Base-by-base conservation (phyloP, 176 grass and related monocot species). In the Eragrostis curvula region DNA sequence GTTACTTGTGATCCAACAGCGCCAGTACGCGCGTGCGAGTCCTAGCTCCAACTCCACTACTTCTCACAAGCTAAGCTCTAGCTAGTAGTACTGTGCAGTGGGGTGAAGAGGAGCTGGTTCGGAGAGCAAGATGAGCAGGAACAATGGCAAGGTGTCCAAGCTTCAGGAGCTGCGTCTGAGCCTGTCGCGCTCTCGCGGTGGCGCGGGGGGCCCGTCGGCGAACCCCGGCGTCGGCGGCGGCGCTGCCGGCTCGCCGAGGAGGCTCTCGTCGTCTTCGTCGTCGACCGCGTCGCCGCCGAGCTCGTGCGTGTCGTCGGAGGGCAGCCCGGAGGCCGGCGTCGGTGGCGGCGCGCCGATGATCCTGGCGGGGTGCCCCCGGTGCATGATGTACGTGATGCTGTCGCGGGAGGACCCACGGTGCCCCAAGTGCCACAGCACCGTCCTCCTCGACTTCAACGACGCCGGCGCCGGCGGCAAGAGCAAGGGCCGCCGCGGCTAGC, bases 311-410 rank as follows among this genome's bases (percentile, higher is more conserved):
- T 97, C 95, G 25, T 97, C 95, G 18, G 95, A 97, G 44, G 95
- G 88, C 50, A 94, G 89, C 83, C 92, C 88, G 15, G 89, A 94
- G 59, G 80, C 83, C 1, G 61, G 13, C 75, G 81, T 30, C 23
- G 85, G 77, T 47, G 62, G 8, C 11, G 85, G 68, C 27, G 44
- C 93, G 66, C 50, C 89, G 8, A 94, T 94, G 92, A 79, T 97
- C 53, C 85, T 97, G 9, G 92, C 86, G 3, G 95, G 95, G n/a
- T 97, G 95, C 86, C 92, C 95, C 36, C 85, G 90, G 66, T 97
- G 95, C 92, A 89, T 97, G 80, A 94, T 97, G 90, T 97, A 97
- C 83, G 95, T 97, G 73, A 97, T 97, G 95, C 90, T 97, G 68
- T 94, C 92, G 2, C 88, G 93, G 81, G 88, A 94, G 25, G 95